Conservation (phyloP, 2,329 filamentous ascomycete species). For the Dactylellina drechsleri region DNA sequence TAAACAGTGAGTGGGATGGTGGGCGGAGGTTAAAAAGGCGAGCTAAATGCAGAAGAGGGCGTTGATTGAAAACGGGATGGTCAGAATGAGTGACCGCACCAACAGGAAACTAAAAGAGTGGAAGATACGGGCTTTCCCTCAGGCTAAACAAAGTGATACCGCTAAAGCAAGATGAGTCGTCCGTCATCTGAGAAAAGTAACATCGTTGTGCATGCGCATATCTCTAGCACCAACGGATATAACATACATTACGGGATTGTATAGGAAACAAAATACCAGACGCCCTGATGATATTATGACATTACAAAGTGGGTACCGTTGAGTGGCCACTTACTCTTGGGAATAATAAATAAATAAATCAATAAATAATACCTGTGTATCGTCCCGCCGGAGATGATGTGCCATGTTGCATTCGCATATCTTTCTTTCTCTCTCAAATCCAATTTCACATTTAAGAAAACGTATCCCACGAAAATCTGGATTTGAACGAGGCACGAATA, state of each 20-base stretch:
- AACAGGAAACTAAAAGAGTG: constrained; percentile 1
- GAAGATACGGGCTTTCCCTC: background rate
- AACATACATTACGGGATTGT: constrained; percentile 5
- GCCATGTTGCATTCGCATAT: constrained; percentile 13
- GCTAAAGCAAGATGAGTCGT: background rate
- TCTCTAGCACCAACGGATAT: constrained; percentile 1
- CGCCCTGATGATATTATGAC: too few species aligned
- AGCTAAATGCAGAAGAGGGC: constrained; percentile 54
- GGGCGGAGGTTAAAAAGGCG: constrained; percentile 15
- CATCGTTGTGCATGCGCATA: constrained; percentile 6
- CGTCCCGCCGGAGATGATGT: constrained; percentile 25
- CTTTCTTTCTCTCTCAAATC: background rate
- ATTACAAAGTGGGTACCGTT: background rate
- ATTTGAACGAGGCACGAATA: background rate
- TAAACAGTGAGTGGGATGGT: constrained; percentile 17
- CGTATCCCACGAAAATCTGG: background rate
- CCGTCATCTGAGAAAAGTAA: constrained; percentile 1
- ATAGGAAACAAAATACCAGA: background rate
- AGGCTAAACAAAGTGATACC: constrained; percentile 16
- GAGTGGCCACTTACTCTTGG: too few species aligned
- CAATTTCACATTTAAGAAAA: too few species aligned
- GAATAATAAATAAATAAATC: too few species aligned
- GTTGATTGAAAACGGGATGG: constrained; percentile 53
- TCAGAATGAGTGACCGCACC: constrained; percentile 8
- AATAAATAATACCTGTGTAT: background rate